Evolutionary conservation across 108 stramenopile genomes (phyloP).

Genomic region (Nannochloropsis gaditana): DNA sequence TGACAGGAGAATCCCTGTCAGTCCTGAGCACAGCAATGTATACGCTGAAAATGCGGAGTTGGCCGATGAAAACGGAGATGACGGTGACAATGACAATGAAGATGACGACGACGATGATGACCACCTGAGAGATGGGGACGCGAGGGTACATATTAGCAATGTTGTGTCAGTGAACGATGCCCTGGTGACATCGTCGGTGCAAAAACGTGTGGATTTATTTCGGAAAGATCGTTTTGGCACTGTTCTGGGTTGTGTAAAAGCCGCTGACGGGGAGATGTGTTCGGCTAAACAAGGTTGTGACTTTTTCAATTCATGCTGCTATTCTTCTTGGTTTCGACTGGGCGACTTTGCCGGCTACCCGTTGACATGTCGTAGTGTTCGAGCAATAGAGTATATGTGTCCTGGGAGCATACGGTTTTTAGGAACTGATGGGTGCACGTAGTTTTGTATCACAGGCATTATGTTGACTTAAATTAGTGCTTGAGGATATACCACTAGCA

Average conservation of each 20-base stretch:
- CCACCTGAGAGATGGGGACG: background rate
- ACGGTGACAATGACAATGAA: background rate
- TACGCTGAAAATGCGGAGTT: too few species aligned
- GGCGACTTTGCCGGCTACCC: background rate
- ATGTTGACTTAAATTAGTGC: too few species aligned
- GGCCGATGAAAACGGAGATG: background rate
- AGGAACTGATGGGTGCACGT: background rate
- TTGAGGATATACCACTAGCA: too few species aligned
- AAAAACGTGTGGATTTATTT: background rate
- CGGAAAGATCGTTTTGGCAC: background rate
- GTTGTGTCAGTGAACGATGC: too few species aligned
- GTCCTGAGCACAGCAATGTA: background rate
- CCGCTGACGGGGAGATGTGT: background rate
- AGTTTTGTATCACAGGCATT: background rate
- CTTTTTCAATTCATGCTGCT: constrained; percentile 6
- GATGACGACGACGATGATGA: constrained; percentile 1
- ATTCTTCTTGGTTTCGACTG: background rate
- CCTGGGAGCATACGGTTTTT: constrained; percentile 8
- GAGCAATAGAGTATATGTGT: background rate
- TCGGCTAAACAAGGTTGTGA: constrained; percentile 10
- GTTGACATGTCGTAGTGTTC: background rate
- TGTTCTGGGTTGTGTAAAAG: background rate
- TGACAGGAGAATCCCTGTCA: background rate
- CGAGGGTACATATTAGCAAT: too few species aligned
- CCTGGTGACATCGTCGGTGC: background rate